Base-by-base conservation (phyloP, 371 early-diverging fungal genomes). In the Apophysomyces sp. region DNA sequence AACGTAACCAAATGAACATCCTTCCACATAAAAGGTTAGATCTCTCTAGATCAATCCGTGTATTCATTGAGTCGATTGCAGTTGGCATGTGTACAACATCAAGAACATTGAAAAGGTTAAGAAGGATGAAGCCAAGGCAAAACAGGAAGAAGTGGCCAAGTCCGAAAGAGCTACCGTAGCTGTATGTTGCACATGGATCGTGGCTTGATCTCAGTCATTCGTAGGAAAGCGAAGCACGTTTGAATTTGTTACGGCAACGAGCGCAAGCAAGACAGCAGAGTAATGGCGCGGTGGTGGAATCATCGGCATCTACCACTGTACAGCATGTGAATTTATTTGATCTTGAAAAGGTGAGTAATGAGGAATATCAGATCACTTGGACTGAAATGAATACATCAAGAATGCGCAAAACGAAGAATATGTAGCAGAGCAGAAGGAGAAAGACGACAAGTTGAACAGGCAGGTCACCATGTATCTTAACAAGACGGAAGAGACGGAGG, bases 1-100 rank as follows among this genome's bases (percentile, higher is more conserved):
- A n/a, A n/a, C n/a, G n/a, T n/a, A n/a, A n/a, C n/a, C n/a, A n/a
- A n/a, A 87, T 86, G 88, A 88, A 88, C 63, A 90, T 90, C 62
- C 74, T 90, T 8, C 89, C 77, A 41, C 90, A 90, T 71, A 90
- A 90, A 65, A 89, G 87, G 87, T 84, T 71, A 16, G 12, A n/a
- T 21, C 6, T 16, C 12, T 7, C n/a, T 16, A 5, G 30, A 9
- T 49, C 18, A 21, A 39, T 5, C 3, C 28, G 16, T 29, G 2
- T 11, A 6, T 29, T 36, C n/a, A 34, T 66, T 13, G 29, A 11
- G 11, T 36, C 9, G 30, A 31, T 55, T 27, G 1, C 55, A 88
- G 90, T 41, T 92, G 90, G 88, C 87, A 92, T 68, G 93, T 92
- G 16, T 91, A 92, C 60, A 89, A 79, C 66, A 83, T 81, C 59